phyloP scores from a whole-genome alignment of 352 stramenopile genomes.

The Phytophthora multivora region DNA sequence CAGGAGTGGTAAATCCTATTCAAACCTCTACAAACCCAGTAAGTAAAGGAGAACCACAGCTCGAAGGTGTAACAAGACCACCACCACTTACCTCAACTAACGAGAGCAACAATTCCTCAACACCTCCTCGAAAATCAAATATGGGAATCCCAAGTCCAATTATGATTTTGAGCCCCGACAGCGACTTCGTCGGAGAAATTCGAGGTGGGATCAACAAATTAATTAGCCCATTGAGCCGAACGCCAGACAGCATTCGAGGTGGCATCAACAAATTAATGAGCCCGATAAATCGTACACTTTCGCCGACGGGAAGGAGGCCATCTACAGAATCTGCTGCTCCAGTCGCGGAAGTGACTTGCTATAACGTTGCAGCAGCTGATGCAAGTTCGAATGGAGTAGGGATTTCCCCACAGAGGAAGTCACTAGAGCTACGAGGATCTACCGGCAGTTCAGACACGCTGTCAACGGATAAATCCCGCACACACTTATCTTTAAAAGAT shows the following conservation, averaged over 20 bases:
- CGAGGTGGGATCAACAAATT: slow-evolving; percentile 28
- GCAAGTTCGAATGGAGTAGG: neutral
- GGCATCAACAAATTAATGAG: slow-evolving; percentile 31
- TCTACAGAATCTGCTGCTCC: slow-evolving; percentile 16
- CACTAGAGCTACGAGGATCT: slow-evolving; percentile 4
- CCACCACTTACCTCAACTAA: neutral
- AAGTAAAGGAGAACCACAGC: neutral
- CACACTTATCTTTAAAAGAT: neutral
- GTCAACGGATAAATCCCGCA: neutral
- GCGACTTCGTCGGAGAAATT: slow-evolving; percentile 26
- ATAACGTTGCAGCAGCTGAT: slow-evolving; percentile 13
- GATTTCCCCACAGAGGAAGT: neutral
- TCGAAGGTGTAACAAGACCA: neutral
- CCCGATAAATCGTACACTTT: slow-evolving; percentile 27
- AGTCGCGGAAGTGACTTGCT: slow-evolving; percentile 16
- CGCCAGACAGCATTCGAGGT: slow-evolving; percentile 30
- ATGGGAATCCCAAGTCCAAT: slow-evolving; percentile 28
- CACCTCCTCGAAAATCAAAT: slow-evolving; percentile 10
- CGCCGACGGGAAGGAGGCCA: slow-evolving; percentile 9
- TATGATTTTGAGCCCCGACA: slow-evolving; percentile 18
- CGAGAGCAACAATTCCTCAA: neutral
- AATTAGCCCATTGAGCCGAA: slow-evolving; percentile 30
- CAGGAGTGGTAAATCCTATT: slow-evolving; percentile 18
- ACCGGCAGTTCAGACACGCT: neutral
- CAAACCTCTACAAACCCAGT: neutral